Base-by-base conservation (phyloP, 2,329 filamentous ascomycete genomes). In the Incumbomyces delicatus region DNA sequence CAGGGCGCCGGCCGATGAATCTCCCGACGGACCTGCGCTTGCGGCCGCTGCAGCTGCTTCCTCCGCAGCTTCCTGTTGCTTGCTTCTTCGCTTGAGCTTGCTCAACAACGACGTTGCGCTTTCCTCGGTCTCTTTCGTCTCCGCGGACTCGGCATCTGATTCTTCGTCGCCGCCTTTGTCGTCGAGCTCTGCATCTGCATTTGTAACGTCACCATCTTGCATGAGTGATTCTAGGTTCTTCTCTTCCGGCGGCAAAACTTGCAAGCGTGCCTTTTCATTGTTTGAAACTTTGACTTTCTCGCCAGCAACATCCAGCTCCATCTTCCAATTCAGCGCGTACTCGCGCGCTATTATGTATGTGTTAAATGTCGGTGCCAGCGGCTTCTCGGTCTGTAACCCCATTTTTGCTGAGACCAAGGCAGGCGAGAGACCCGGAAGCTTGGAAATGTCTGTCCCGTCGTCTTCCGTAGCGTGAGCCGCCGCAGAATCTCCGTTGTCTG, bases 271-370 rank as follows among this genome's bases (percentile, higher is more conserved):
- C 22, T 37, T 38, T 6, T 37, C 33, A n/a, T 45, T 18, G 22
- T 30, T 45, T 2, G 37, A 40, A 12, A 53, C 49, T 27, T 41
- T 53, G 12, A 53, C 40, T 2, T 41, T 50, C 41, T 53, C 52
- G 7, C 48, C 52, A 13, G 52, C 53, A 17, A 52, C 52, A 14
- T 54, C 50, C 13, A 56, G 17, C 42, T 54, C 53, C 12, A 56
- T 33, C 31, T 50, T 52, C 53, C 52, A 56, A 1, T 33, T 44
- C 7, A 56, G 41, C 1, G 43, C 41, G 41, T 54, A 56, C 20
- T 51, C 39, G 12, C 53, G 52, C 6, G 52, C 41, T 18, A 56
- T 48, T 31, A 54, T 51, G 41, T 53, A 56, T 12, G 47, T 46
- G 36, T 44, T 51, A 32, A 54, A 56, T 18, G 37, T 56, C 4